Conservation (phyloP, 331 rosid genomes). For the Pyracantha coccinea region DNA sequence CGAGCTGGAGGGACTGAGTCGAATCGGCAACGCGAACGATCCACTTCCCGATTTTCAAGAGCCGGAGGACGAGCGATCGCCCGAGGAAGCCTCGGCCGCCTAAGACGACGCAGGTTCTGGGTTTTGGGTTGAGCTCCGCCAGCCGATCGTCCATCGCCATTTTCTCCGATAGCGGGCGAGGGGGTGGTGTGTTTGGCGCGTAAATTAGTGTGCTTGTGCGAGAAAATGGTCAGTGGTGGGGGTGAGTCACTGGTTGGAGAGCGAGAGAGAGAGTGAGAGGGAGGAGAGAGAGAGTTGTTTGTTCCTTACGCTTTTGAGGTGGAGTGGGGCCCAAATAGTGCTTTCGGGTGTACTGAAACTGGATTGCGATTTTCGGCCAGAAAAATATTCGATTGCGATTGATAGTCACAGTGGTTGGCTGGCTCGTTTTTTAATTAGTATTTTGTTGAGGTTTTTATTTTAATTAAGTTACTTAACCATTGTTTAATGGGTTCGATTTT, state of each 20-base stretch:
- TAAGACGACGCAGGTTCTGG: constrained; percentile 65
- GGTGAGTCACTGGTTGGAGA: background rate
- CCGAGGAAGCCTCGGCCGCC: constrained; percentile 82
- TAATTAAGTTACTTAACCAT: too few species aligned
- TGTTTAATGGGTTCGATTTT: too few species aligned
- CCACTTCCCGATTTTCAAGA: constrained; percentile 57
- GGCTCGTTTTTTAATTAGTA: too few species aligned
- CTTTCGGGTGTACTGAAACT: background rate
- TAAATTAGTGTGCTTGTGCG: background rate
- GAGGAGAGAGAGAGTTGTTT: background rate
- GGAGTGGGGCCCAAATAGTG: background rate
- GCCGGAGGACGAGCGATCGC: constrained; percentile 51
- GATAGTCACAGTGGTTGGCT: background rate
- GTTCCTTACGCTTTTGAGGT: background rate
- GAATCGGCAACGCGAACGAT: constrained; percentile 82
- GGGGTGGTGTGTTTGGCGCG: constrained; percentile 2
- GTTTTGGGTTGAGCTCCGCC: constrained; percentile 41
- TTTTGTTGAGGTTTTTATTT: background rate
- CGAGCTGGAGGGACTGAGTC: constrained; percentile 40
- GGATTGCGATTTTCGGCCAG: too few species aligned
- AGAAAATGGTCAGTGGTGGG: background rate
- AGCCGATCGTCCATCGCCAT: constrained; percentile 56
- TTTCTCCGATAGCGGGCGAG: constrained; percentile 4
- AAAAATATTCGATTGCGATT: background rate
- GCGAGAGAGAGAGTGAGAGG: background rate